Evolutionary conservation across 768 basidiomycete genomes (phyloP), one percentile per base, ranked within the genome.

Genomic region (Mycena vitilis): DNA sequence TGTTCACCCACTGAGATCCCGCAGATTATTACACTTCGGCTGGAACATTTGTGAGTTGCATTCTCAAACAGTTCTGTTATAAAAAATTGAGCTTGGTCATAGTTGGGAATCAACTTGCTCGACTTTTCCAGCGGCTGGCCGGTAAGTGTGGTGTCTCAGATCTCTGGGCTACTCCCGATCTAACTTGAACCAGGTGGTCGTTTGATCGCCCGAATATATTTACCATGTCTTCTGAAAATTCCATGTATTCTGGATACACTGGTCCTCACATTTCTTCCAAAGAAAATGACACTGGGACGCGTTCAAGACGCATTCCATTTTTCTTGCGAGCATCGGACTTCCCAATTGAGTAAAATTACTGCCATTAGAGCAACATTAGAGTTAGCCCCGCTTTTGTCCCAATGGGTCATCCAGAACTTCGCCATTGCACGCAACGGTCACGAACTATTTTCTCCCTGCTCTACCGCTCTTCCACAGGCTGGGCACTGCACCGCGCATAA

Each of bases 91-190:
- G 25, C n/a, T 60, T 9, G 10, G 23, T 0, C 15, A 16, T 64
- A 82, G 81, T 78, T 85, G 23, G 83, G 83, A 15, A 84, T 86
- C 75, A 86, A 86, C 70, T 75, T 78, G 18, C 78, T 86, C 56
- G 80, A 84, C 66, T 87, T 86, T 75, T 82, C 84, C 18, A 81
- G 78, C 65, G 85, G 85, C 9, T 87, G 85, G 85, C 85, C 85
- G 5, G 84, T 86, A 62, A 60, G 78, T 73, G 65, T 13, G 0
- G 5, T 11, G 36, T 40, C 22, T 9, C 60, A 85, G 86, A 83
- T 48, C 22, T 40, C n/a, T 30, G 23, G 8, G 37, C n/a, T 38
- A 2, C 4, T n/a, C 30, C 1, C 25, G 16, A n/a, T 37, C 51
- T 60, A 15, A 60, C 34, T 22, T 7, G n/a, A 48, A 53, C 42